Base-by-base conservation (phyloP, 371 early-diverging fungal species). In the Circinella umbellata region DNA sequence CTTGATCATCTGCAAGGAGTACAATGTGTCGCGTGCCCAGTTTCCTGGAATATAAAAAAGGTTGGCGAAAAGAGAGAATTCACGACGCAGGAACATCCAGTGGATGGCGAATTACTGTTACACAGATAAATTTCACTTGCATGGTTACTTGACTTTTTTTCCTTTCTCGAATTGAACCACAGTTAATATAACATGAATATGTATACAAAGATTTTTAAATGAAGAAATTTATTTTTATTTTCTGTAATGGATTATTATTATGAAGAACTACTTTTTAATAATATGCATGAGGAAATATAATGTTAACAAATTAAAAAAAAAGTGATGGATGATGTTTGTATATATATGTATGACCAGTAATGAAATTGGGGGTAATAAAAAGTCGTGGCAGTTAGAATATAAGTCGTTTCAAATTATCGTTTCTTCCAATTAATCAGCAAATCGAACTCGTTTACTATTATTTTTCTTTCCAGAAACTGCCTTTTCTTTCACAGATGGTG, bases 1-100 rank as follows among this genome's bases (percentile, higher is more conserved):
- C 34, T 34, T 57, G 10, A 27, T 57, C 57, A 57, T 57, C 57
- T 57, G 57, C 57, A 57, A 57, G 57, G 57, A 57, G 57, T 57
- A 34, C 57, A 34, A 27, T 27, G 27, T 5, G 20, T 57, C 18
- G 20, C 57, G 57, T 57, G 57, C 57, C 18, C 57, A 18, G 27
- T 57, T 57, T 57, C 57, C 57, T 57, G 18, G n/a, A 57, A 57
- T 13, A 57, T 53, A 15, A 27, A 27, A 27, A 27, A 27, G 27
- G 27, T 27, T 27, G 27, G 27, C 27, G 27, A 27, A 27, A 27
- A 27, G 0, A 27, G 27, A 27, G 27, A 27, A 34, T 1, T 5
- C 27, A 34, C 10, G 57, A 57, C 34, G 57, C 57, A 57, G 57
- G 57, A 57, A 57, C 57, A 57, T 15, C n/a, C 3, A 53, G 15